Evolutionary conservation across 192 early-diverging fungal genomes (phyloP).

Genomic region (Glomus cerebriforme): DNA sequence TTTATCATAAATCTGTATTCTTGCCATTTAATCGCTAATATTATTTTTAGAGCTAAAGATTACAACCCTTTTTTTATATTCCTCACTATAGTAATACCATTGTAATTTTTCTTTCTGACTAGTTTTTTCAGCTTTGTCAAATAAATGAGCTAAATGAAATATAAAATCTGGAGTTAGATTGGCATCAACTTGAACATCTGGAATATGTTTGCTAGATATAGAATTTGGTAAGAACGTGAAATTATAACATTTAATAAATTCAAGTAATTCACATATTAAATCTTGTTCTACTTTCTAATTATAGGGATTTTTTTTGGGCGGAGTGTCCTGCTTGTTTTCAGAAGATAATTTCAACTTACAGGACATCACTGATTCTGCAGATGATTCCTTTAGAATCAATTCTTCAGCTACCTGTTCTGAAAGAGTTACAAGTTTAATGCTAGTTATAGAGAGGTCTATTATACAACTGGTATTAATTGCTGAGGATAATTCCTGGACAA

Average conservation of each 20-base stretch:
- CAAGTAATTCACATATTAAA: constrained; percentile 20
- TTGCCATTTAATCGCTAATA: constrained; percentile 21
- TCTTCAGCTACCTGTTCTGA: too few species aligned
- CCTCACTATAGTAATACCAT: constrained; percentile 19
- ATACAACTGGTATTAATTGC: too few species aligned
- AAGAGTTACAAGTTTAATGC: too few species aligned
- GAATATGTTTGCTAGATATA: constrained; percentile 16
- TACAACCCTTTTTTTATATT: constrained; percentile 14
- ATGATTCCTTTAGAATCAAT: too few species aligned
- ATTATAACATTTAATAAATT: constrained; percentile 1
- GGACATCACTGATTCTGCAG: too few species aligned
- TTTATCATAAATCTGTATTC: constrained; percentile 17
- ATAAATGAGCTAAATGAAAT: constrained; percentile 7
- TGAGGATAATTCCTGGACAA: too few species aligned
- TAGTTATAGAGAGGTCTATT: too few species aligned
- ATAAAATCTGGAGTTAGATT: constrained; percentile 7
- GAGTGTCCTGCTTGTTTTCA: too few species aligned
- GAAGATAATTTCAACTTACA: too few species aligned
- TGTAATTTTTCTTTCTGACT: constrained; percentile 6
- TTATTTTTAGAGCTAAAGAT: neutral
- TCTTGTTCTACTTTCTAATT: too few species aligned
- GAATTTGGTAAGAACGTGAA: neutral
- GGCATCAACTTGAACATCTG: neutral
- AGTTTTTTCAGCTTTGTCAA: constrained; percentile 16
- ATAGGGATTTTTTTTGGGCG: neutral